Base-by-base conservation (phyloP, 768 basidiomycete genomes). In the Suillus placidus region DNA sequence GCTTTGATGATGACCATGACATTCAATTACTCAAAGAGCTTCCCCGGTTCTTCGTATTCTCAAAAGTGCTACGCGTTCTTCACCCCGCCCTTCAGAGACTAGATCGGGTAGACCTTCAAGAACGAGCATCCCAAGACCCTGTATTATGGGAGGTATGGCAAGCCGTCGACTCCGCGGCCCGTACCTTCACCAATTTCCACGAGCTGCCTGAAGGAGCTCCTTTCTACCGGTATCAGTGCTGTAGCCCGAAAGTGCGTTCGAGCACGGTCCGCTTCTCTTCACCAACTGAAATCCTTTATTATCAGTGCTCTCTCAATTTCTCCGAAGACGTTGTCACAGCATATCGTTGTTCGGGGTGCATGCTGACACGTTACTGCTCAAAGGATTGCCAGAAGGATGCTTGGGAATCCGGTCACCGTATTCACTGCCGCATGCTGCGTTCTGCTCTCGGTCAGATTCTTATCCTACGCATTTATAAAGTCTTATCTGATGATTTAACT, bases 1-100 rank as follows among this genome's bases (percentile, higher is more conserved):
- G 62, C 57, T 60, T 60, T 42, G 58, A 61, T 6, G 54, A 63
- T 60, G 56, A 63, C 57, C 38, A 60, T 12, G 62, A 63, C 37
- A 40, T 63, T 26, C 54, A 65, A 20, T 35, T 64, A 23, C 40
- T 65, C 26, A 64, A 65, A 34, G 63, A 65, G 10, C 54, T 38
- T 32, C 43, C 52, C 9, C 35, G 38, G 35, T 67, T 37, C 60
- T 49, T 60, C 35, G 56, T 38, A 4, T 60, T 43, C 52, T 34
- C 34, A 45, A 60, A 56, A 63, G 62, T 63, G 37, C 37, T 63
- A 23, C 54, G 37, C 8, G 23, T 37, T 61, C 62, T 63, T 60
- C 30, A 38, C 16, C 51, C 51, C 8, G 51, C 62, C 37, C 52
- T 63, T 32, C 37, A 61, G 23, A 63, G 62, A 60, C 6, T 63